Evolutionary conservation across 345 rosid species (phyloP), one percentile per base, ranked within the genome.

Genomic region (Garcia nutans): DNA sequence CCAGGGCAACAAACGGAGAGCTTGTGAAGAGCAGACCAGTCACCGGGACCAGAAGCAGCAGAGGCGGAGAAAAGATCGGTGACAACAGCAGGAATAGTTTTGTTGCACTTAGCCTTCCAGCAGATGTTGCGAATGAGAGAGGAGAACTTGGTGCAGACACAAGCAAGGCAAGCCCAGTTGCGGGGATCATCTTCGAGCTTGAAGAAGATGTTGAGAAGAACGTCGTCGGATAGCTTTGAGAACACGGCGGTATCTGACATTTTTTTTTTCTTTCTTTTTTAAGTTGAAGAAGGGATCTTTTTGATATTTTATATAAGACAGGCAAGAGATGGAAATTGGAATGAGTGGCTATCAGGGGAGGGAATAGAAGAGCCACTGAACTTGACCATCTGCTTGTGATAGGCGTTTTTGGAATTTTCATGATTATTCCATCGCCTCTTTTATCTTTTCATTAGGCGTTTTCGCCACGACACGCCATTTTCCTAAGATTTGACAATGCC

Each of bases 1-100:
- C 98, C 99, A 6, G 98, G 99, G 80, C 98, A 93, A 83, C 97
- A 93, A 64, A 96, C 93, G 70, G 92, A 81, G 68, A 93, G 91
- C 84, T 89, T 93, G 84, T 81, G 77, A 56, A 96, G 97, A 70
- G 97, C 82, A 28, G 89, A 80, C 97, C 99, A 96, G 74, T 85
- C 89, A 60, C 93, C 97, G 31, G 86, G 80, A 4, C 84, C 78
- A 42, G 79, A 17, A 67, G 84, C 47, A 41, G 81, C 58, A 50
- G 73, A 1, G 28, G 79, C 10, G 71, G 84, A 19, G 52, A 87
- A 59, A 69, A 96, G 93, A 72, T 92, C 98, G 76, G 93, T 64
- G 84, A 87, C 84, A 22, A 93, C 84, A 74, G 88, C 68, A 41
- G 99, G 97, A 82, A 92, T 87, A 24, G 81, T 75, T 41, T 74